phyloP scores from a whole-genome alignment of 129 eudicot genomes.

The sunflower (Helianthus annuus) region HanXRQr2.0-SUNRISE NC_035433.2:134789349-134789848 shows the following conservation, averaged over 20 bases:
- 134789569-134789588: background rate
- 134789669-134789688: conserved; percentile 3
- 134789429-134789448: conserved; percentile 67
- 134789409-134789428: conserved; percentile 70
- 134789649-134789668: background rate
- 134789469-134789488: conserved; percentile 41
- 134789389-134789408: conserved; percentile 60
- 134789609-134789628: background rate
- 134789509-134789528: conserved; percentile 4
- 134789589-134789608: background rate
- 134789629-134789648: background rate
- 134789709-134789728: background rate
- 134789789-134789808: background rate
- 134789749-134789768: conserved; percentile 14
- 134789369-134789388: conserved; percentile 61
- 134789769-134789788: background rate
- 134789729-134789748: background rate
- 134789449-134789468: conserved; percentile 41
- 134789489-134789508: conserved; percentile 23
- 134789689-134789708: background rate
- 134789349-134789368: conserved; percentile 56
- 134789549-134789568: background rate
- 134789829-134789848: background rate
- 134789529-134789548: conserved; percentile 17
- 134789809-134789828: background rate